Conservation (phyloP, 2,329 filamentous ascomycete genomes). For the Biscogniauxia marginata region DNA sequence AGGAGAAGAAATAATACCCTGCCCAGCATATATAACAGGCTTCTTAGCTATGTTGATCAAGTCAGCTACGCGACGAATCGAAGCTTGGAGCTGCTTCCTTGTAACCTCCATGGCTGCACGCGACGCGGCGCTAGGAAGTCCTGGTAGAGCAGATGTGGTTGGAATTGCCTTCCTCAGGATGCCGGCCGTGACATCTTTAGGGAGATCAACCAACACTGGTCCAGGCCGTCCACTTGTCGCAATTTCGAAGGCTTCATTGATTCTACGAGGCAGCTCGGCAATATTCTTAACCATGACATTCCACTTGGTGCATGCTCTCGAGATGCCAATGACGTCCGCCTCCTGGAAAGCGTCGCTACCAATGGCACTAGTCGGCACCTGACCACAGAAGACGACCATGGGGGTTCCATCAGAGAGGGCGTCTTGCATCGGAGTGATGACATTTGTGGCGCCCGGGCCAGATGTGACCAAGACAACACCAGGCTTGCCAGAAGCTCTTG, state of each 20-base stretch:
- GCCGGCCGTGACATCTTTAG: slow-evolving; percentile 92
- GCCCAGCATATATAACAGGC: slow-evolving; percentile 91
- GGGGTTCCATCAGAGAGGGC: slow-evolving; percentile 93
- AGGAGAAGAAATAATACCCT: slow-evolving; percentile 78
- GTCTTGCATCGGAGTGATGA: slow-evolving; percentile 94
- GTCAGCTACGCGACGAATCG: slow-evolving; percentile 73
- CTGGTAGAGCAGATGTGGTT: slow-evolving; percentile 67
- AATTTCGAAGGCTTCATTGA: slow-evolving; percentile 98
- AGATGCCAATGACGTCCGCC: slow-evolving; percentile 91
- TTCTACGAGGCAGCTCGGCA: slow-evolving; percentile 86
- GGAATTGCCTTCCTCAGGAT: slow-evolving; percentile 83
- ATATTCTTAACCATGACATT: slow-evolving; percentile 98
- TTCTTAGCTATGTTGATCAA: slow-evolving; percentile 89
- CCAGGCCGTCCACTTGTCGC: slow-evolving; percentile 91
- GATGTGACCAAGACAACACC: slow-evolving; percentile 97
- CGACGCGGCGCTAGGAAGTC: slow-evolving; percentile 82
- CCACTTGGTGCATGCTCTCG: slow-evolving; percentile 95
- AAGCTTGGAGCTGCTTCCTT: slow-evolving; percentile 68
- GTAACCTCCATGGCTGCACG: slow-evolving; percentile 73
- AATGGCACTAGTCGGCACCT: slow-evolving; percentile 87
- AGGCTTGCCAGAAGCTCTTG: slow-evolving; percentile 86
- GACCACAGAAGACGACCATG: slow-evolving; percentile 92
- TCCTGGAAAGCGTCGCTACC: slow-evolving; percentile 97
- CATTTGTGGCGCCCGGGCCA: slow-evolving; percentile 93
- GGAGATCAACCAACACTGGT: slow-evolving; percentile 91